Base-by-base conservation (phyloP, 495 filamentous ascomycete species). In the Xylaria nigripes region DNA sequence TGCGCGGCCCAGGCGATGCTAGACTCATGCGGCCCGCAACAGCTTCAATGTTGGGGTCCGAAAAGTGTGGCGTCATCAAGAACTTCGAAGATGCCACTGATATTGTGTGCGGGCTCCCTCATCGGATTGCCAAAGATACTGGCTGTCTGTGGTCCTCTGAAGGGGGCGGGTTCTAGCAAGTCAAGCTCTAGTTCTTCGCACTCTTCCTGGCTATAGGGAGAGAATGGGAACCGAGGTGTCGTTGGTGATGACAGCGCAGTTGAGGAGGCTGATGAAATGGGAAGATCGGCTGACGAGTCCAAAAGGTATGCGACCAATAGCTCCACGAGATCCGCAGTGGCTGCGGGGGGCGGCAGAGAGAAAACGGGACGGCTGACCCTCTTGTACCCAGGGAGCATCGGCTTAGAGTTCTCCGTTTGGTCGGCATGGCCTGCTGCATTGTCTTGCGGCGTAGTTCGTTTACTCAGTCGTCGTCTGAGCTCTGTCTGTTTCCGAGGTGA, bases 31-130 rank as follows among this genome's bases (percentile, higher is more conserved):
- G 7, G 36, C 8, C 24, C 18, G 27, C 29, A 2, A 15, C 13
- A 12, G 23, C 22, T 46, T 40, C 29, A 54, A 24, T n/a, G 43
- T 15, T 10, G 51, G 10, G 4, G 22, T 19, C 27, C 46, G 0
- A 16, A 25, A 2, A 48, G 38, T 9, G 21, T 32, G 5, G 54
- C 48, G 22, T 57, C 54, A 16, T 51, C 54, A 1, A 57, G 21
- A 24, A 64, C 60, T 53, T 71, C 69, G 54, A 71, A 71, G 34
- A 71, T 70, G 46, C 69, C 63, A 34, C 66, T 59, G 50, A 71
- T 70, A 51, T 62, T 66, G 27, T 54, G 53, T 44, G 59, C 54
- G 5, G 62, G 57, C 12, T 44, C 54, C 10, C 55, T 48, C n/a
- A 48, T 54, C 16, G 50, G 27, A 24, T 27, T 46, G 4, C 58